Evolutionary conservation across 495 filamentous ascomycete species (phyloP).

Genomic region (Aspergillus olivimuriae): DNA sequence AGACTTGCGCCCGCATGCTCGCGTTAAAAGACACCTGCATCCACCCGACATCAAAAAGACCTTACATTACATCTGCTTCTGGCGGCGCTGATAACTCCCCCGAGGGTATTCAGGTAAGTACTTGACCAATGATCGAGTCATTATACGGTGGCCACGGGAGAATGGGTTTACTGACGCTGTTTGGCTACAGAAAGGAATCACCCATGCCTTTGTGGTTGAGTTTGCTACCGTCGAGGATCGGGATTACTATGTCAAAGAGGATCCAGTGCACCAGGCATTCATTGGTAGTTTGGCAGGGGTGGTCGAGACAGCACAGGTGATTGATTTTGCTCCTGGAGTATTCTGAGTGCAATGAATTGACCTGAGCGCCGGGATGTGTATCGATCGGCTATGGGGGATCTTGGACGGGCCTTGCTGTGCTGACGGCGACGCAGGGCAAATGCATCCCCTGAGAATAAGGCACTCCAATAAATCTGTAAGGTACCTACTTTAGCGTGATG

Average conservation of each 20-base stretch:
- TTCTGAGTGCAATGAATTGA: too few relatives aligned
- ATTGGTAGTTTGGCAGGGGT: constrained; percentile 25
- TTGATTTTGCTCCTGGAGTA: constrained; percentile 26
- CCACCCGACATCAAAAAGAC: constrained; percentile 31
- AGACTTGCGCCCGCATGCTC: constrained; percentile 28
- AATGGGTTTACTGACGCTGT: too few relatives aligned
- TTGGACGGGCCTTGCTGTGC: too few relatives aligned
- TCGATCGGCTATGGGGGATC: too few relatives aligned
- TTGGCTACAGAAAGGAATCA: constrained; percentile 31
- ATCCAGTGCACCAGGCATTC: constrained; percentile 33
- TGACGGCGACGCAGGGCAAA: too few relatives aligned
- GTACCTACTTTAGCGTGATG: too few relatives aligned
- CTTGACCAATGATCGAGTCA: neutral
- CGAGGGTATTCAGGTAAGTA: constrained; percentile 54
- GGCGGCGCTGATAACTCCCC: constrained; percentile 59
- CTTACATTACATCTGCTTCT: constrained; percentile 46
- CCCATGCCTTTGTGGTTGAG: constrained; percentile 39
- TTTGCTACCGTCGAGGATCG: constrained; percentile 30
- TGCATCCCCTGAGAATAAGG: too few relatives aligned
- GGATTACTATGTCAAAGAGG: constrained; percentile 36
- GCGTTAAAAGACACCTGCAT: constrained; percentile 33
- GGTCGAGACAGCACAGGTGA: constrained; percentile 29
- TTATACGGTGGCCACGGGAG: too few relatives aligned
- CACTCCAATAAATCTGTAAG: too few relatives aligned
- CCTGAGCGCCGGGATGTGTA: too few relatives aligned